Conservation (phyloP, 805 yeast genomes). For the Candida xiaguanensis region DNA sequence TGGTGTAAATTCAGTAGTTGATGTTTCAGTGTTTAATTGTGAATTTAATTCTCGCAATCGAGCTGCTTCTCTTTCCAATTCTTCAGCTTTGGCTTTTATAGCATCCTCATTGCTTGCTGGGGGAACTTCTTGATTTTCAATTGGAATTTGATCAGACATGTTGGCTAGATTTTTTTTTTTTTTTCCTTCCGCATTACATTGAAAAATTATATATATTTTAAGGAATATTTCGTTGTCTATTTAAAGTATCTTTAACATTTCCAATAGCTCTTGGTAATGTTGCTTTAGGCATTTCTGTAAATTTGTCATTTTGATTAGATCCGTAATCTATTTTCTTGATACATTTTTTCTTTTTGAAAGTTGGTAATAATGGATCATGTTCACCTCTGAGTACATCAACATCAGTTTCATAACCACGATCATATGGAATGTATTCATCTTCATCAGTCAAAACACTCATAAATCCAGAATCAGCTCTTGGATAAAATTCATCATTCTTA, state of each 20-base stretch:
- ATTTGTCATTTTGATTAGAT: slow-evolving; percentile 11
- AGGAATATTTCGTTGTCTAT: slow-evolving; percentile 19
- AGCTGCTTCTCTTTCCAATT: slow-evolving; percentile 63
- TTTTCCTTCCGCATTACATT: neutral
- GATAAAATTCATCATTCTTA: slow-evolving; percentile 9
- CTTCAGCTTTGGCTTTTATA: slow-evolving; percentile 31
- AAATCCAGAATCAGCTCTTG: slow-evolving; percentile 25
- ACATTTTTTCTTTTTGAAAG: slow-evolving; percentile 14
- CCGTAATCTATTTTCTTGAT: slow-evolving; percentile 18
- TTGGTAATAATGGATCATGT: slow-evolving; percentile 25
- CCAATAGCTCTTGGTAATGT: slow-evolving; percentile 23
- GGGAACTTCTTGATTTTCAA: slow-evolving; percentile 16
- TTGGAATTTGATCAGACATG: slow-evolving; percentile 31
- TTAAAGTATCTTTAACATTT: slow-evolving; percentile 17
- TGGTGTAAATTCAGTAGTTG: slow-evolving; percentile 5
- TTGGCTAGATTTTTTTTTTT: slow-evolving; percentile 2
- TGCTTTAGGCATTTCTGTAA: slow-evolving; percentile 1
- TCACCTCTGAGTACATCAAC: slow-evolving; percentile 32
- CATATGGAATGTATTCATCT: slow-evolving; percentile 18
- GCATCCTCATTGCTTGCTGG: neutral
- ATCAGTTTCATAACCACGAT: slow-evolving; percentile 43
- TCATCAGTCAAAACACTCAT: slow-evolving; percentile 37
- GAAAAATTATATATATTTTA: neutral
- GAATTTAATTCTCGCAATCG: slow-evolving; percentile 57
- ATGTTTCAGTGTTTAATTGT: slow-evolving; percentile 14